Evolutionary conservation across 139 green algal species (phyloP), one percentile per base, ranked within the genome.

Genomic region (Chlorella sp.): DNA sequence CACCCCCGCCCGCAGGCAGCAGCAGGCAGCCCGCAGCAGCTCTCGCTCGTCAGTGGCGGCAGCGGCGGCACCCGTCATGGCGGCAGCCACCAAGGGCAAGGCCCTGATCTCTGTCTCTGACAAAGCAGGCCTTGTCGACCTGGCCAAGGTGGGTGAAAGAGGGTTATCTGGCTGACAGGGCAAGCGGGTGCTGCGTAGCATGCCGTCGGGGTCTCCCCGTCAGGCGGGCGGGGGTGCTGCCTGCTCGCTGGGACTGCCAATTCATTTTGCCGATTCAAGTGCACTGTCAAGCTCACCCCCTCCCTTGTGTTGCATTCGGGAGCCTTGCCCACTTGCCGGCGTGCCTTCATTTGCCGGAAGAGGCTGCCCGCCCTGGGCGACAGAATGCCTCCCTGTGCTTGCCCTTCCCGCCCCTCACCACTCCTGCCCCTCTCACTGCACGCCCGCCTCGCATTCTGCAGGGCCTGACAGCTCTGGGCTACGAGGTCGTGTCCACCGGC

Each of bases 401-500:
- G 48, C 48, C 48, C n/a, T n/a, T 57, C 48, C 48, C 9, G 48
- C 48, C 48, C 5, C 5, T 57, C 48, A 57, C 48, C 48, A 9
- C 5, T 9, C 48, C 48, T 57, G 48, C 48, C 48, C 48, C 48
- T 57, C 7, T 57, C 48, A 57, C 48, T 57, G 7, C 48, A 57
- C 48, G 7, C 48, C 9, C 9, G 48, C 48, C 48, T 57, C 30
- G 7, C 14, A 28, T 16, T 37, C 30, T 66, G 73, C 92, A 98
- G 96, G 97, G 96, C 28, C 94, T 99, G 71, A 68, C 89, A 12
- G 93, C 95, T 2, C 92, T 96, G 79, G 97, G 97, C 34, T 99
- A 97, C 92, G 96, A 99, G 68, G 91, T 99, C 36, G 92, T 99
- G 18, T 99, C 96, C 66, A 99, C 98, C 22, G 98, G 98, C 32